Conservation (phyloP, 2,329 filamentous ascomycete species). For the Albophoma yamanashiensis region DNA sequence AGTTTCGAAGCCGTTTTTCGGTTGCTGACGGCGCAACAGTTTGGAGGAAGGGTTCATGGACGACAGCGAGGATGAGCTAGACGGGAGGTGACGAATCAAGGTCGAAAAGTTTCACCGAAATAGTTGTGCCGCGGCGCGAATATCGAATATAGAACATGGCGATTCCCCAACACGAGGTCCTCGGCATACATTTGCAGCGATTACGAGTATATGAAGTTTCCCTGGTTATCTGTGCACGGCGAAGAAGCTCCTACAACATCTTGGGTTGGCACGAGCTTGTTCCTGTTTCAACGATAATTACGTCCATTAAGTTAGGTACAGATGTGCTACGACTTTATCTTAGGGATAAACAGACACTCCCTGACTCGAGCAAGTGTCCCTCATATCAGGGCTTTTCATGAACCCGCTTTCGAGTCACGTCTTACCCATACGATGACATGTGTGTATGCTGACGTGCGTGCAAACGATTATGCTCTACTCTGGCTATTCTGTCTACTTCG, state of each 20-base stretch:
- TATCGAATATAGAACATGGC: neutral
- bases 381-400: no score
- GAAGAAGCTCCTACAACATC: neutral
- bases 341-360: no score
- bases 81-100: constrained; percentile 7
- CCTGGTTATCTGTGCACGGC: neutral
- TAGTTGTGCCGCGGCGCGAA: neutral
- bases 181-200: neutral
- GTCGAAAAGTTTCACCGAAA: neutral
- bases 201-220: neutral
- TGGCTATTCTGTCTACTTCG: neutral
- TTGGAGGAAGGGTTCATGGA: constrained; percentile 30
- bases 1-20: neutral
- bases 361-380: neutral
- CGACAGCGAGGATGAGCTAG: constrained; percentile 30
- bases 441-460: neutral
- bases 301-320: neutral
- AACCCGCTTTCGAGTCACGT: neutral
- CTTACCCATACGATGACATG: neutral
- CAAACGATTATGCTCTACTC: no score
- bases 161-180: neutral
- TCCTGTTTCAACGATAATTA: neutral
- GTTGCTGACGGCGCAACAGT: constrained; percentile 9
- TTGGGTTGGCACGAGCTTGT: neutral
- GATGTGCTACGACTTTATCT: neutral